Evolutionary conservation across 805 yeast species (phyloP), one percentile per base, ranked within the genome.

Genomic region (Saccharomycopsis selenospora): DNA sequence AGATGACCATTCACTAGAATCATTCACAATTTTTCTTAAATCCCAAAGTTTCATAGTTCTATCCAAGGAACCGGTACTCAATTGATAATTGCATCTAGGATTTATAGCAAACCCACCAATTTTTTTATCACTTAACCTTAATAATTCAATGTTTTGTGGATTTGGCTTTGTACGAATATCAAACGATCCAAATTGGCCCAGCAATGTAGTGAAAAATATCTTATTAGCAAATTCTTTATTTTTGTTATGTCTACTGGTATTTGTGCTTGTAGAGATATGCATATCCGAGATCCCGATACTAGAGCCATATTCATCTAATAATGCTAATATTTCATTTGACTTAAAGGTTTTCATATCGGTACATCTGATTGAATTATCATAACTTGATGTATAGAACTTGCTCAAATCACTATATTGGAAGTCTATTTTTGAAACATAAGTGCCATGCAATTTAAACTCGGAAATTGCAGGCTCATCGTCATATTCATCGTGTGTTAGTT

Each of bases 61-160:
- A 62, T 91, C 99, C 42, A 93, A 70, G 0, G 97, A 89, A 0
- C 90, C 95, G 0, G 97, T 83, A 0, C 91, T 95, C 1, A 89
- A 71, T 54, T 85, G 85, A 55, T 80, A 63, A 1, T 74, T 66
- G 28, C 72, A 69, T 14, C 67, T 62, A 1, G 98, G 98, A 57
- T 88, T 88, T 14, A 87, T 75, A 1, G 82, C 61, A 63, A 93
- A 87, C 1, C 95, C 88, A 0, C 98, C 98, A 48, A 93, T 90
- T 61, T 93, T 93, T 61, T 91, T 90, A 59, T 86, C 95, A 49
- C 90, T 87, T 13, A 90, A 63, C 54, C 95, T 70, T 40, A 73
- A 67, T n/a, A 80, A 65, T 3, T 64, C 56, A 1, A 57, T 55
- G 17, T 56, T 52, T 27, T 57, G 57, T 2, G 64, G 55, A 50